phyloP scores from a whole-genome alignment of 495 filamentous ascomycete species.

The Talaromyces nanjingensis region DNA sequence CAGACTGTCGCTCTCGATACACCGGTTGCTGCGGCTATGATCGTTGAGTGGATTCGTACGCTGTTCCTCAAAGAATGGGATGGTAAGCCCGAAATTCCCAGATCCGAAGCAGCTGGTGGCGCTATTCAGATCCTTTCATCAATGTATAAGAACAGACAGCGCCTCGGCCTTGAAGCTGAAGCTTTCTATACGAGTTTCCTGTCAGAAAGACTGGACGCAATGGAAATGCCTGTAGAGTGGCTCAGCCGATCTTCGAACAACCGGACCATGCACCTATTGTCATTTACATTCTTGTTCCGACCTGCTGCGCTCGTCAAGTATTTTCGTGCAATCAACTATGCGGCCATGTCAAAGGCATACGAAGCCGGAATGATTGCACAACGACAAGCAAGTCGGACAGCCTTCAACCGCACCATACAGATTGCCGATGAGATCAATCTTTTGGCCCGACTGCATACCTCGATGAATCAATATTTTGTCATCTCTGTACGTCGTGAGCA shows the following conservation, averaged over 20 bases:
- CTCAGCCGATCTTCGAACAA: constrained; percentile 41
- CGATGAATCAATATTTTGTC: constrained; percentile 66
- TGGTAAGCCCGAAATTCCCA: constrained; percentile 59
- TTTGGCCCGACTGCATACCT: constrained; percentile 52
- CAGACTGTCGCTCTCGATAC: constrained; percentile 30
- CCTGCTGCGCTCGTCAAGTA: constrained; percentile 67
- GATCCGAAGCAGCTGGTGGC: constrained; percentile 60
- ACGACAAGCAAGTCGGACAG: constrained; percentile 53
- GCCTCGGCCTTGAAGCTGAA: constrained; percentile 55
- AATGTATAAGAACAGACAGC: constrained; percentile 60
- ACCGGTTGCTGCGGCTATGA: constrained; percentile 37
- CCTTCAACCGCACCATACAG: constrained; percentile 32
- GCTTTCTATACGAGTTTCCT: constrained; percentile 72
- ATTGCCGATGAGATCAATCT: constrained; percentile 43
- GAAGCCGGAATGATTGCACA: constrained; percentile 61
- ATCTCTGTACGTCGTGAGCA: constrained; percentile 65
- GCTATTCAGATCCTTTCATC: constrained; percentile 66
- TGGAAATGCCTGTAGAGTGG: constrained; percentile 73
- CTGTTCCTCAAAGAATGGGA: constrained; percentile 74
- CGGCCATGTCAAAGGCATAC: constrained; percentile 69
- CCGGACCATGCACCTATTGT: constrained; percentile 66
- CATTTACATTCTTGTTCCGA: constrained; percentile 75
- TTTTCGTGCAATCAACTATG: constrained; percentile 84
- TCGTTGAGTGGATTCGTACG: constrained; percentile 75
- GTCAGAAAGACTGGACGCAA: constrained; percentile 66